A percentile compares a stretch with the other conserved stretches of the same genome.
Evolutionary conservation across 164 flowering plant species (phyloP).

Genomic region (Umbilicus rupestris): DNA sequence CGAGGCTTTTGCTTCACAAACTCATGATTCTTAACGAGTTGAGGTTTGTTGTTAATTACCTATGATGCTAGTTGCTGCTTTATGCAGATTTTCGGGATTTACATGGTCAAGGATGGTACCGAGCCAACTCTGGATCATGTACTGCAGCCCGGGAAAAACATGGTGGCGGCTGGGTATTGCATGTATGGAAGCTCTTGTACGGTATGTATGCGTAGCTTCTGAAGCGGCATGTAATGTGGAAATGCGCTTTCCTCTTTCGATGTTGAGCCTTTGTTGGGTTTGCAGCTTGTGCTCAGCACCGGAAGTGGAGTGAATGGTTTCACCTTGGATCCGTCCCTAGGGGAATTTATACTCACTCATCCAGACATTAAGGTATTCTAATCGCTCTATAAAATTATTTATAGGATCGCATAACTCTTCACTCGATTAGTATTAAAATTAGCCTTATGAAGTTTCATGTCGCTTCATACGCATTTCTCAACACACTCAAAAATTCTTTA

Average conservation of each 20-base stretch:
- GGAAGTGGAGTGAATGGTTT: conserved; percentile 93
- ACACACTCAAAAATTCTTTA: too few relatives aligned
- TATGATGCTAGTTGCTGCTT: background rate
- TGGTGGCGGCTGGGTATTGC: conserved; percentile 98
- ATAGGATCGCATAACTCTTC: too few relatives aligned
- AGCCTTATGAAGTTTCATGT: background rate
- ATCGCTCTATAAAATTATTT: too few relatives aligned
- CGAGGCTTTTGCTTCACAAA: conserved; percentile 2
- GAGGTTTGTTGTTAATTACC: too few relatives aligned
- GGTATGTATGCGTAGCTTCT: conserved; percentile 40
- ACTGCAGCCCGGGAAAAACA: conserved; percentile 76
- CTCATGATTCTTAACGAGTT: too few relatives aligned
- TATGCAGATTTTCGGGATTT: conserved; percentile 32
- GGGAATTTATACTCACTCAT: conserved; percentile 95
- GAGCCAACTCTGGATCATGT: conserved; percentile 73
- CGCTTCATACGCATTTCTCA: background rate
- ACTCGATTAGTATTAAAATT: too few relatives aligned
- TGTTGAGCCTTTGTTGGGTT: too few relatives aligned
- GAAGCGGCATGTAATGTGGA: too few relatives aligned
- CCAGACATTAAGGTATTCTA: conserved; percentile 69
- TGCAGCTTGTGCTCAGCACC: conserved; percentile 86
- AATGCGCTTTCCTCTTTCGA: too few relatives aligned
- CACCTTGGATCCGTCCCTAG: conserved; percentile 95
- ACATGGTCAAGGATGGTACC: conserved; percentile 34
- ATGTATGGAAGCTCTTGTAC: conserved; percentile 99